phyloP scores from a whole-genome alignment of 106 monocot species.

The Dendrobium officinale region DNA sequence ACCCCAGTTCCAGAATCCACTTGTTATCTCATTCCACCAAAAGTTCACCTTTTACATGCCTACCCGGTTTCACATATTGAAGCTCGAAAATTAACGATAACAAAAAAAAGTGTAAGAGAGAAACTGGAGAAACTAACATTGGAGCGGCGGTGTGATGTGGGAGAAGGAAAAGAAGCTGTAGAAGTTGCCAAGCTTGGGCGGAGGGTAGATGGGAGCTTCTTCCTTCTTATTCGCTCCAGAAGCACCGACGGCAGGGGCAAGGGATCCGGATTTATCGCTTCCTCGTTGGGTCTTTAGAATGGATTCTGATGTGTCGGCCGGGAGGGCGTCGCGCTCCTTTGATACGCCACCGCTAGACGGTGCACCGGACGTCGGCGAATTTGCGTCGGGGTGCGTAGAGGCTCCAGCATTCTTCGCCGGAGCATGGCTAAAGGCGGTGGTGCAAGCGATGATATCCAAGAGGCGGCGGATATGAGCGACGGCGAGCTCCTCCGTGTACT shows the following conservation, averaged over 20 bases:
- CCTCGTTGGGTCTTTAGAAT: slow-evolving; percentile 7
- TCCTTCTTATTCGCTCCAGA: slow-evolving; percentile 24
- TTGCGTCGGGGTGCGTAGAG: background rate
- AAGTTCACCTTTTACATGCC: background rate
- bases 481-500: slow-evolving; percentile 68
- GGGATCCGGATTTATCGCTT: slow-evolving; percentile 20
- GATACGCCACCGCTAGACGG: background rate
- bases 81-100: too few relatives aligned
- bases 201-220: slow-evolving; percentile 72
- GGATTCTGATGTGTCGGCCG: slow-evolving; percentile 1
- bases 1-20: background rate
- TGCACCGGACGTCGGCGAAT: background rate
- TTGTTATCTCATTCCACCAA: background rate
- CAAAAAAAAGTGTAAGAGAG: background rate
- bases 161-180: slow-evolving; percentile 97
- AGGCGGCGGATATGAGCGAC: slow-evolving; percentile 75
- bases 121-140: slow-evolving; percentile 38
- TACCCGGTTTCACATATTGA: too few relatives aligned
- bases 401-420: background rate
- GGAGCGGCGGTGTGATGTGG: slow-evolving; percentile 68
- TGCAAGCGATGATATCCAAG: slow-evolving; percentile 82
- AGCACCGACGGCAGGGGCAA: background rate
- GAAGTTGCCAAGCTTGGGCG: slow-evolving; percentile 88
- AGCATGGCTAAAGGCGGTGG: slow-evolving; percentile 65
- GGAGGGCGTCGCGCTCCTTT: slow-evolving; percentile 6